Conservation (phyloP, 805 yeast genomes). For the Debaryomyces hansenii region DNA sequence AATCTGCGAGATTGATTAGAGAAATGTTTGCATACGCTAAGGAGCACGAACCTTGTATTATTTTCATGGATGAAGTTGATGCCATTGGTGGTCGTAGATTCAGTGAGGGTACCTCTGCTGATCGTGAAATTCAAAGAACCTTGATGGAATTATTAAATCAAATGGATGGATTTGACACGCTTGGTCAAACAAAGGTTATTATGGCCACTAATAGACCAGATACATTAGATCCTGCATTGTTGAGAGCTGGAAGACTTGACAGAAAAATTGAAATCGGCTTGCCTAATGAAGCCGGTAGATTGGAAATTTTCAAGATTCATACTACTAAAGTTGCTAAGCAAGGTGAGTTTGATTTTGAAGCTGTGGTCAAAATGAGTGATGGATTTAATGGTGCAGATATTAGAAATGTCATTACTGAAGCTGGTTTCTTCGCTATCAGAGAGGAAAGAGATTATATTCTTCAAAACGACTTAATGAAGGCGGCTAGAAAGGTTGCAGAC, state of each 20-base stretch:
- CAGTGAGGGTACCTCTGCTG: conserved; percentile 97
- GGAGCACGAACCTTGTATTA: conserved; percentile 97
- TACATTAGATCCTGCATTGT: conserved; percentile 93
- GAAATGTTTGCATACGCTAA: conserved; percentile 98
- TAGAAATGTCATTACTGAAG: conserved; percentile 96
- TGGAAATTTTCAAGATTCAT: conserved; percentile 93
- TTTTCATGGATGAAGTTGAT: conserved; percentile 97
- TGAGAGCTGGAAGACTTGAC: conserved; percentile 97
- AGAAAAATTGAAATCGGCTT: conserved; percentile 93
- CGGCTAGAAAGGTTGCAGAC: conserved; percentile 96
- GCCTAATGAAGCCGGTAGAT: conserved; percentile 94
- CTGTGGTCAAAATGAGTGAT: conserved; percentile 97
- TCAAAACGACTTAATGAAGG: conserved; percentile 95
- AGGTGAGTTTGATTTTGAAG: conserved; percentile 97
- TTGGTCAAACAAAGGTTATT: conserved; percentile 95
- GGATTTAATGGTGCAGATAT: conserved; percentile 99
- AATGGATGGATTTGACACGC: conserved; percentile 97
- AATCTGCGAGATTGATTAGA: conserved; percentile 92
- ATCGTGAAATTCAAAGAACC: conserved; percentile 97
- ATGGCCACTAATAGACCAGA: conserved; percentile 99
- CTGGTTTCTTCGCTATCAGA: conserved; percentile 96
- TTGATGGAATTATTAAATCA: conserved; percentile 95
- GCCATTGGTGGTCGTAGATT: conserved; percentile 99
- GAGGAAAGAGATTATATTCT: conserved; percentile 94
- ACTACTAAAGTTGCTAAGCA: conserved; percentile 79